Evolutionary conservation across 257 asterid genomes (phyloP).

Genomic region (Solanum sparsipilum): DNA sequence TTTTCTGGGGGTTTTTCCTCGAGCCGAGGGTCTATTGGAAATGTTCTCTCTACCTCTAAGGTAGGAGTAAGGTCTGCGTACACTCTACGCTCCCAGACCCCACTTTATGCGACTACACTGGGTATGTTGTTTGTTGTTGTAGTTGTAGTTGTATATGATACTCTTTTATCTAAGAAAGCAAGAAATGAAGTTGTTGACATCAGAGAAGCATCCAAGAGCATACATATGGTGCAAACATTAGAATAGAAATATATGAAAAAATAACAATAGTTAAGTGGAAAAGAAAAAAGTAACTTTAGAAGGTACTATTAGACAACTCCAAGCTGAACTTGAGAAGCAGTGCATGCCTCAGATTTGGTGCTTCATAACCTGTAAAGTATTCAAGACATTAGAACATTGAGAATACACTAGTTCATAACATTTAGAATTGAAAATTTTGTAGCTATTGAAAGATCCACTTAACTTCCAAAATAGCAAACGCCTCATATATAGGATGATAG

Average conservation of each 20-base stretch:
- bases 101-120: neutral
- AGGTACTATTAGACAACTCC: neutral
- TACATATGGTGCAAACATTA: neutral
- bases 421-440: neutral
- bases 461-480: neutral
- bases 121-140: neutral
- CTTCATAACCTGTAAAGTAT: neutral
- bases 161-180: neutral
- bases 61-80: neutral
- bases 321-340: neutral
- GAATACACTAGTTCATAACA: neutral
- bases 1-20: neutral
- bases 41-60: neutral
- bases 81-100: neutral
- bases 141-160: neutral
- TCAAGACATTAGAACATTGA: neutral
- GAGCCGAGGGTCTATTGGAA: neutral
- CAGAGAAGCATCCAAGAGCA: neutral
- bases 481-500: neutral
- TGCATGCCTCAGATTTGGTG: neutral
- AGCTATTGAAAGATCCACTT: neutral
- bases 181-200: neutral
- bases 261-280: neutral
- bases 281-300: neutral
- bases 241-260: neutral